Percentiles rank a stretch among this genome's conserved stretches.
phyloP scores from a whole-genome alignment of 805 yeast species.

The Hanseniaspora guilliermondii region DNA sequence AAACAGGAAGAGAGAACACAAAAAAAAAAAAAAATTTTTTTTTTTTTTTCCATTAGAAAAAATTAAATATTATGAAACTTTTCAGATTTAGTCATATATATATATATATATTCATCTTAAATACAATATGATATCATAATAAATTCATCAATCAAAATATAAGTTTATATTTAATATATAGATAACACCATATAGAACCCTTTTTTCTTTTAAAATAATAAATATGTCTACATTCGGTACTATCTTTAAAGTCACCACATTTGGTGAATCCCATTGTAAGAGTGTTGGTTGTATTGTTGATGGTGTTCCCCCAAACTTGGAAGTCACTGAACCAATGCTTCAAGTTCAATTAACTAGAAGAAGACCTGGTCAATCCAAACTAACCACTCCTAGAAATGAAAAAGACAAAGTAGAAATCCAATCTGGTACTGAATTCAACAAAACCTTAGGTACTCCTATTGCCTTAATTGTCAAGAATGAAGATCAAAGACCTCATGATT shows the following conservation, averaged over 20 bases:
- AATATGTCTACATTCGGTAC: slow-evolving; percentile 68
- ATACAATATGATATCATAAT: too few species aligned
- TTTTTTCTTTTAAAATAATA: slow-evolving; percentile 1
- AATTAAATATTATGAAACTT: too few species aligned
- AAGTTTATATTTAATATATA: too few species aligned
- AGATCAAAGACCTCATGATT: slow-evolving; percentile 95
- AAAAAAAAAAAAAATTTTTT: too few species aligned
- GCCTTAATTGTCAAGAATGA: slow-evolving; percentile 87
- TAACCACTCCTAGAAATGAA: slow-evolving; percentile 92
- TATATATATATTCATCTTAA: too few species aligned
- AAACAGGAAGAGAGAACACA: too few species aligned
- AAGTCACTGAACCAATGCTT: slow-evolving; percentile 69
- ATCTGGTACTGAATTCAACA: slow-evolving; percentile 84
- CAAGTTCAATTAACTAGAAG: slow-evolving; percentile 95
- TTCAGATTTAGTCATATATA: too few species aligned
- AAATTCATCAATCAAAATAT: too few species aligned
- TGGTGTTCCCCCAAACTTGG: slow-evolving; percentile 93
- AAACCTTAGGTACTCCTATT: slow-evolving; percentile 87
- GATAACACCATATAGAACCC: not conserved
- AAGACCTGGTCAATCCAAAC: slow-evolving; percentile 91
- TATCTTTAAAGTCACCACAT: slow-evolving; percentile 66
- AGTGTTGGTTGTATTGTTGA: slow-evolving; percentile 97
- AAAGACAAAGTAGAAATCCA: slow-evolving; percentile 87
- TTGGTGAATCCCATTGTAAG: slow-evolving; percentile 95
- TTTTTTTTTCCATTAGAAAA: too few species aligned